phyloP scores from a whole-genome alignment of 148 eudicot species.

The Rhododendron henanense region DNA sequence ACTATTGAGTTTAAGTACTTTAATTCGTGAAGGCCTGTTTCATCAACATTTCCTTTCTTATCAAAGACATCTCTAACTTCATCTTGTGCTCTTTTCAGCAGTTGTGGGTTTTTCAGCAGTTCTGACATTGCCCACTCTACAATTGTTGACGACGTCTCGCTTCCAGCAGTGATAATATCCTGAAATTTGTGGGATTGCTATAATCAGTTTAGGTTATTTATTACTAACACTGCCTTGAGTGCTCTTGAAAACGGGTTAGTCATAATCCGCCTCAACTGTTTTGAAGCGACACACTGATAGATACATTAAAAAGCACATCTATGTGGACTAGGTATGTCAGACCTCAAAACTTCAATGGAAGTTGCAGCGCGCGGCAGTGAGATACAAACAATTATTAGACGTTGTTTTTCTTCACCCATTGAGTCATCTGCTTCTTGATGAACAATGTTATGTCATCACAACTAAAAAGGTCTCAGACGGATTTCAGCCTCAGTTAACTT shows the following conservation, averaged over 20 bases:
- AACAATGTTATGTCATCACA: not conserved
- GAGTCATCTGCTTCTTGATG: not conserved
- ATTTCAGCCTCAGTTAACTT: not conserved
- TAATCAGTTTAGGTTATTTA: not conserved
- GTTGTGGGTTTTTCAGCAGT: slow-evolving; percentile 25
- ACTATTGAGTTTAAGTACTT: slow-evolving; percentile 18
- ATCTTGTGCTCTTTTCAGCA: slow-evolving; percentile 22
- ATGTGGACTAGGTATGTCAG: not conserved
- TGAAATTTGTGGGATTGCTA: not conserved
- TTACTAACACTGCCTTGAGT: not conserved
- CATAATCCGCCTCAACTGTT: not conserved
- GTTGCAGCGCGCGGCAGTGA: not conserved
- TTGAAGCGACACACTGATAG: not conserved
- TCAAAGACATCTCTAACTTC: slow-evolving; percentile 21
- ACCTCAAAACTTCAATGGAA: not conserved
- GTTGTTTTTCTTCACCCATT: not conserved
- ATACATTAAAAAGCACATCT: not conserved
- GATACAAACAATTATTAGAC: not conserved
- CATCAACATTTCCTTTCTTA: slow-evolving; percentile 9
- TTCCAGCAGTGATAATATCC: slow-evolving; percentile 19
- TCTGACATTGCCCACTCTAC: slow-evolving; percentile 34
- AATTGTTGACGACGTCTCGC: slow-evolving; percentile 21
- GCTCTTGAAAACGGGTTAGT: not conserved
- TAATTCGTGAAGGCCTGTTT: slow-evolving; percentile 10
- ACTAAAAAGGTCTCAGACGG: not conserved